These are phyloP conservation scores for Limtongia smithiae DNA, from an alignment of 805 yeast species.

Conservation along the genomic window DNA sequence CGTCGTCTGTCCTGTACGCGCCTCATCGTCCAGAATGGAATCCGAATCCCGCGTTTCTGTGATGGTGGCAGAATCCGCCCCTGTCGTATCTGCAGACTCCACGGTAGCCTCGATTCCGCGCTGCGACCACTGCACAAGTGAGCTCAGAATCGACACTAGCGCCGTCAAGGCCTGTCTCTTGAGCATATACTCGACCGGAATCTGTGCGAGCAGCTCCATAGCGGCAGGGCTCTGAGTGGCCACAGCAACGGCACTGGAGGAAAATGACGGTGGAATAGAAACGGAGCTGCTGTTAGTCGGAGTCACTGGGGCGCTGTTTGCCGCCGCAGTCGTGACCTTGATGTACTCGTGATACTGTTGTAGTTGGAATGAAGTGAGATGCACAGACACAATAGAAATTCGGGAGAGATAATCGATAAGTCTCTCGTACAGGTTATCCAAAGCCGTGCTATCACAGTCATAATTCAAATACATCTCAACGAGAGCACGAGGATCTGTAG, in stretches of 20 bases:
- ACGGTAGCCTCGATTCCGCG: conserved; percentile 42
- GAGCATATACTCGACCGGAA: conserved; percentile 76
- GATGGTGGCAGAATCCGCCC: background rate
- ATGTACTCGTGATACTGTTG: conserved; percentile 47
- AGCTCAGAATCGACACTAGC: conserved; percentile 74
- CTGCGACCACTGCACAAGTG: conserved; percentile 84
- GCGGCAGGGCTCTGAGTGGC: conserved; percentile 13
- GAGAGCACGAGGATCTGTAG: conserved; percentile 83
- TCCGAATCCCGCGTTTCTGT: conserved; percentile 13
- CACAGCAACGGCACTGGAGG: conserved; percentile 48
- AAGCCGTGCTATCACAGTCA: conserved; percentile 76
- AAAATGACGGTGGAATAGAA: conserved; percentile 58
- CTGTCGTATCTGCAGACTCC: background rate
- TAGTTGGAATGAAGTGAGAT: conserved; percentile 66
- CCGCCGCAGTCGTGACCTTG: conserved; percentile 8
- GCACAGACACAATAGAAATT: conserved; percentile 67
- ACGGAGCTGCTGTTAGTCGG: conserved; percentile 12
- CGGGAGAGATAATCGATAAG: conserved; percentile 73
- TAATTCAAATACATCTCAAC: conserved; percentile 92
- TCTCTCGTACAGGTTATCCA: conserved; percentile 82
- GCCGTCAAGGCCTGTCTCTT: conserved; percentile 78
- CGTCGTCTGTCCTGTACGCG: background rate
- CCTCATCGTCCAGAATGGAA: conserved; percentile 13
- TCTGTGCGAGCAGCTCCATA: conserved; percentile 6
- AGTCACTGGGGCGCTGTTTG: conserved; percentile 8